Conservation (phyloP, 202 grass and related monocot genomes). For the Setaria viridis region DNA sequence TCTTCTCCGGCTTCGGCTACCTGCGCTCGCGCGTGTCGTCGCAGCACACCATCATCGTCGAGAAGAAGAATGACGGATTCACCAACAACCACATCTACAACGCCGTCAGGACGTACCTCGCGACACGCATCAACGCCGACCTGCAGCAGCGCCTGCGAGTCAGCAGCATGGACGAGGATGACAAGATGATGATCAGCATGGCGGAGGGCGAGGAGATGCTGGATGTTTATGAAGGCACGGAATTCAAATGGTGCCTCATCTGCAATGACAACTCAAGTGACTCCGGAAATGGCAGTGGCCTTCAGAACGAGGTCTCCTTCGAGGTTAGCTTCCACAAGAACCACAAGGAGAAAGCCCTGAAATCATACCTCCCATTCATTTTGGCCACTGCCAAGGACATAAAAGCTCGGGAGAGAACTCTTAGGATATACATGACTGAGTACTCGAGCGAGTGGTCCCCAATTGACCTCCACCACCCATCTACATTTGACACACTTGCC, state of each 20-base stretch:
- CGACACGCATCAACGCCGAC: slow-evolving; percentile 46
- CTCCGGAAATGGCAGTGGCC: not conserved
- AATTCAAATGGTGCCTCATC: slow-evolving; percentile 73
- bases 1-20: slow-evolving; percentile 48
- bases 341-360: slow-evolving; percentile 68
- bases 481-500: slow-evolving; percentile 74
- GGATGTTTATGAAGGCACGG: slow-evolving; percentile 49
- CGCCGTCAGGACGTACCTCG: slow-evolving; percentile 55
- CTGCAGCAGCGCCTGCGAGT: slow-evolving; percentile 61
- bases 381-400: slow-evolving; percentile 63
- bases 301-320: slow-evolving; percentile 37
- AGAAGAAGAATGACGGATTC: slow-evolving; percentile 56
- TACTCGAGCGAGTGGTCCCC: slow-evolving; percentile 36
- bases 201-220: slow-evolving; percentile 62
- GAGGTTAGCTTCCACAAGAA: slow-evolving; percentile 74
- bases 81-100: slow-evolving; percentile 48
- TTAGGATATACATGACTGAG: slow-evolving; percentile 75
- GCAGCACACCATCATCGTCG: slow-evolving; percentile 62
- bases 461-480: slow-evolving; percentile 68
- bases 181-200: slow-evolving; percentile 59
- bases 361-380: slow-evolving; percentile 76
- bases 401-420: slow-evolving; percentile 48
- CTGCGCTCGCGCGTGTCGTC: slow-evolving; percentile 45
- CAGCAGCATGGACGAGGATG: slow-evolving; percentile 40
- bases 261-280: slow-evolving; percentile 6